Percentiles rank a stretch among this genome's conserved stretches.
Evolutionary conservation across 352 stramenopile species (phyloP).

Genomic region (Phytophthora europaea): DNA sequence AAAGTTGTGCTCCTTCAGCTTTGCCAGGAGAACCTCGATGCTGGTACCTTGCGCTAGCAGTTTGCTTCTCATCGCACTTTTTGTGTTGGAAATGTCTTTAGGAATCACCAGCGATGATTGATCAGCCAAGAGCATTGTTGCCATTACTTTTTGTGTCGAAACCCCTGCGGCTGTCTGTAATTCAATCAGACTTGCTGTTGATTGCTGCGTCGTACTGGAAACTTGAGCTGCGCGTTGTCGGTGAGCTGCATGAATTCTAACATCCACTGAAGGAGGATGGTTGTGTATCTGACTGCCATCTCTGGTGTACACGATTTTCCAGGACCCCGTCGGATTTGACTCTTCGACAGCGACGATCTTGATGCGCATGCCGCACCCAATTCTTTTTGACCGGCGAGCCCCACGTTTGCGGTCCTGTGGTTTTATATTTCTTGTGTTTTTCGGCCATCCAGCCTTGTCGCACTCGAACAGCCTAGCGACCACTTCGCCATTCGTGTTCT

Average conservation of each 20-base stretch:
- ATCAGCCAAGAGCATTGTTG: not conserved
- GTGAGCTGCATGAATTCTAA: conserved; percentile 1
- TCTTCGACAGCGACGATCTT: conserved; percentile 1
- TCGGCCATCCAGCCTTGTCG: not conserved
- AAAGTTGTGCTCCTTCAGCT: not conserved
- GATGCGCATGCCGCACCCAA: conserved; percentile 4
- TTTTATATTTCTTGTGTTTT: not conserved
- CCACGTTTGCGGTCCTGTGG: not conserved
- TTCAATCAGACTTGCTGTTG: not conserved
- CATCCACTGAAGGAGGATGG: not conserved
- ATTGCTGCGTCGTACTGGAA: not conserved
- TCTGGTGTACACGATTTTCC: conserved; percentile 5
- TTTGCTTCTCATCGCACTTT: not conserved
- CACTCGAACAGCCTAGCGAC: not conserved
- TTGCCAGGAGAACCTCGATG: conserved; percentile 4
- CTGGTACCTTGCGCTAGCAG: not conserved
- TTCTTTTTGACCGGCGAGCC: not conserved
- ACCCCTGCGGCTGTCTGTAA: conserved; percentile 3
- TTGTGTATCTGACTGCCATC: conserved; percentile 11
- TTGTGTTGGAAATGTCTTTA: conserved; percentile 9
- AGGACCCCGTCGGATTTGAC: not conserved
- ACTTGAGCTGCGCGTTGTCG: not conserved
- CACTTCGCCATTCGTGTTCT: not conserved
- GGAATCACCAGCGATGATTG: not conserved
- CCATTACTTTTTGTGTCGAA: conserved; percentile 6